phyloP scores from a whole-genome alignment of 2,329 filamentous ascomycete species.

The Cytospora schulzeri region DNA sequence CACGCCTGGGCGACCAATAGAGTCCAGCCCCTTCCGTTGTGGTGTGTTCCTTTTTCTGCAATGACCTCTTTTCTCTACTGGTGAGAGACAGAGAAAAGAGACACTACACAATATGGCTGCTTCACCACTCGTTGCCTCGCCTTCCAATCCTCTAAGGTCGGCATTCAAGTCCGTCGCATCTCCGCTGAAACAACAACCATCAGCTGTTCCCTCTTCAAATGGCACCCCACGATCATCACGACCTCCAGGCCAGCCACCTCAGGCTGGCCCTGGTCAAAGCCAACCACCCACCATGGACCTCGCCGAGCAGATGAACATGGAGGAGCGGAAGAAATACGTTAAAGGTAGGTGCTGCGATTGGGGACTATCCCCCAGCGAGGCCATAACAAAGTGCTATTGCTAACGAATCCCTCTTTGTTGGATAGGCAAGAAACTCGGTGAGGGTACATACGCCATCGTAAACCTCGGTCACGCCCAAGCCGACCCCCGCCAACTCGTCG shows the following conservation, averaged over 20 bases:
- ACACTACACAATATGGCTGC: constrained; percentile 43
- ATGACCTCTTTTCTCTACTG: background rate
- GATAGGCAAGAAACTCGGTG: constrained; percentile 85
- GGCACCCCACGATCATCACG: constrained; percentile 31
- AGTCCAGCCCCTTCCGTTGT: background rate
- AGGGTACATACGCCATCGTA: constrained; percentile 96
- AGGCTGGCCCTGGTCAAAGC: constrained; percentile 11
- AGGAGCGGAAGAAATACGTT: constrained; percentile 84
- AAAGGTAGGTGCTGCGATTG: constrained; percentile 61
- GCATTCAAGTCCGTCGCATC: constrained; percentile 28
- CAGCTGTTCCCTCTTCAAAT: constrained; percentile 34
- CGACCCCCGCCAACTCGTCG: constrained; percentile 75
- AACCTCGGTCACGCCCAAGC: constrained; percentile 80
- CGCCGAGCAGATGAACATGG: constrained; percentile 81
- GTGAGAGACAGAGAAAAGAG: background rate
- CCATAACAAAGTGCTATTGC: background rate
- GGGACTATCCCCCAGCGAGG: background rate
- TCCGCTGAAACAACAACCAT: constrained; percentile 35
- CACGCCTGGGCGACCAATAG: background rate
- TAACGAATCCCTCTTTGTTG: background rate
- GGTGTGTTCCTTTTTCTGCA: background rate
- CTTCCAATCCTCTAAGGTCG: constrained; percentile 26
- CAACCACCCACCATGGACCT: constrained; percentile 52
- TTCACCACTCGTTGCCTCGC: constrained; percentile 47
- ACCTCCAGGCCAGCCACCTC: constrained; percentile 20